Evolutionary conservation across 306 rosid species (phyloP), one percentile per base, ranked within the genome.

Genomic region (Lathyrus oleraceus): DNA sequence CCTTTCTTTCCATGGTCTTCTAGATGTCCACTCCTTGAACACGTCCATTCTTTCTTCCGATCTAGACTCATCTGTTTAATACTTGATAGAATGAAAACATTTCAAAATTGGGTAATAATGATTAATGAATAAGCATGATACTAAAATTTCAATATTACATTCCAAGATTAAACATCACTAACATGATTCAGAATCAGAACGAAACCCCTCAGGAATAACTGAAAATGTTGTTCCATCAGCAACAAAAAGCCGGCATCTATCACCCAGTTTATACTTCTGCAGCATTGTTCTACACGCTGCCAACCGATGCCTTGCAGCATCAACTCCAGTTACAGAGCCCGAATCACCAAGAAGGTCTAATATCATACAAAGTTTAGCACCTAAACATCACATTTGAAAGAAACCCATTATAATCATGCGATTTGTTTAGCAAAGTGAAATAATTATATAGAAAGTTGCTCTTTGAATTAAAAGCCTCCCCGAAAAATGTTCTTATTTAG

Each of bases 311-410:
- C 89, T 84, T 70, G 97, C 91, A 76, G 87, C 92, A 82, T 88
- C 95, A n/a, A 94, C 92, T 5, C 89, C 99, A 36, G 96, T 87
- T 45, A 84, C 86, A 78, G 95, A 88, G 56, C 97, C 99, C 2
- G 79, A 76, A 69, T 88, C 85, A 30, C 87, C 92, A 73, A 90
- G 89, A 84, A 91, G 87, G 78, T 91, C 91, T 8, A 83, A 69
- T 20, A 94, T 81, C 96, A 91, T 79, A 77, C 96, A 94, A 59
- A 94, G 89, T 78, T 94, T 91, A 71, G 99, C 99, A 79, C 97
- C 99, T 91, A 82, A 67, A 81, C 66, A 54, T 21, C 23, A 59
- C 67, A 61, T 28, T 66, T 72, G 39, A 20, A 47, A 12, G 5
- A 75, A 51, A 2, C 6, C 11, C 51, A 23, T 60, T 6, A 21